phyloP scores from a whole-genome alignment of 129 eudicot species.

The Deinandra increscens region DNA sequence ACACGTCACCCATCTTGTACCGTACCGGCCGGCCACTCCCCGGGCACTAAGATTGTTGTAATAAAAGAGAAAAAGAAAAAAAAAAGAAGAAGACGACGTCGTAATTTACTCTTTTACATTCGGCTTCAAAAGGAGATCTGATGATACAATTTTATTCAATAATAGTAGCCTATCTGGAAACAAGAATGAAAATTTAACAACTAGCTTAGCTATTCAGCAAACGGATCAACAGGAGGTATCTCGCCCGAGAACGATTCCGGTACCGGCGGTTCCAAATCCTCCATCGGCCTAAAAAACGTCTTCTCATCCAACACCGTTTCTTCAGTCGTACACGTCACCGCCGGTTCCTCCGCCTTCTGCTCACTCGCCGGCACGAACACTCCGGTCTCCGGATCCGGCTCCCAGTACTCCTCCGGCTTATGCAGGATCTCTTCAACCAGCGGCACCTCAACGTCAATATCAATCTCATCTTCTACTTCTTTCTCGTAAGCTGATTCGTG shows the following conservation, averaged over 20 bases:
- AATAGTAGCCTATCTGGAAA: too few species aligned
- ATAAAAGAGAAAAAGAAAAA: too few species aligned
- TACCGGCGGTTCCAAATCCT: slow-evolving; percentile 31
- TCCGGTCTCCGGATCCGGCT: slow-evolving; percentile 38
- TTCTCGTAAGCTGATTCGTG: slow-evolving; percentile 39
- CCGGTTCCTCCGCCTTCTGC: slow-evolving; percentile 28
- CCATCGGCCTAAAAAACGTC: slow-evolving; percentile 26
- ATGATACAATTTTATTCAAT: too few species aligned
- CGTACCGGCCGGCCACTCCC: too few species aligned
- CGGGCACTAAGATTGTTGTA: too few species aligned
- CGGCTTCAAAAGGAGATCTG: too few species aligned
- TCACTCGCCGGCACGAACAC: slow-evolving; percentile 31
- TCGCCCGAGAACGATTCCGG: slow-evolving; percentile 29
- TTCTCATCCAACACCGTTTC: slow-evolving; percentile 38
- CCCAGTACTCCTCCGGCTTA: slow-evolving; percentile 35
- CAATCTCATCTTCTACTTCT: slow-evolving; percentile 33
- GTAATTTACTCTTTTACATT: too few species aligned
- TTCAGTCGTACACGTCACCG: slow-evolving; percentile 28
- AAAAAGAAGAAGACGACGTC: too few species aligned
- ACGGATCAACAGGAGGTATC: slow-evolving; percentile 40
- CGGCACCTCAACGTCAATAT: not conserved
- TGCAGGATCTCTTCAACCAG: not conserved
- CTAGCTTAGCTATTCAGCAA: slow-evolving; percentile 26
- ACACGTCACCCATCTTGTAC: too few species aligned
- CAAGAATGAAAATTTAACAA: too few species aligned